Evolutionary conservation across 1,139 yeast species (phyloP), one percentile per base, ranked within the genome.

Genomic region (Geotrichum fermentans): DNA sequence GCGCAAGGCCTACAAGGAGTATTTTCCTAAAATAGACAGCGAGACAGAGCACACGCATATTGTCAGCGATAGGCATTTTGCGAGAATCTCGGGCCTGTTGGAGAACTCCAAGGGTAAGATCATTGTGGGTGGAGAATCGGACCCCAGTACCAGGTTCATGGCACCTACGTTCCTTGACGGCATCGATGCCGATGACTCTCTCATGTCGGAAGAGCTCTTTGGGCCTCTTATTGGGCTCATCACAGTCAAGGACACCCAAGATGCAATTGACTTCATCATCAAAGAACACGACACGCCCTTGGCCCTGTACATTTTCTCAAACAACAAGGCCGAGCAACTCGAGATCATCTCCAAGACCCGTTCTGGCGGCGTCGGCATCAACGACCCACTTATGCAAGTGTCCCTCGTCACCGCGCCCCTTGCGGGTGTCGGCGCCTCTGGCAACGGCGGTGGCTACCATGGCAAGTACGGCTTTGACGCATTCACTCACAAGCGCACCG

Each of bases 341-440:
- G 62, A 63, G 43, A 77, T 89, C 48, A 67, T 77, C 53, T 65
- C 70, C 5, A 62, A 72, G 16, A 71, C 88, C 21, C 76, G 95
- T 60, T 82, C 95, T 0, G 97, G 97, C 22, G 88, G 79, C 10
- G 72, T 81, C 14, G 65, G 80, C 42, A 71, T 87, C 54, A 88
- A 89, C 62, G 97, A 90, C 56, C 75, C 82, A 0, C 52, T 88
- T 50, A 57, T 87, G 61, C 96, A 89, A 55, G 89, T 79, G 40
- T 90, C 79, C 0, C 73, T 86, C 51, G 58, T 73, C n/a, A 74
- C 75, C 52, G 78, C 88, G 5, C 97, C 97, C 28, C 90, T 92
- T 68, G 97, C 97, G 37, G 98, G 98, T 34, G 69, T 89, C 52
- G 97, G 97, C 17, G 65, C 68, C 28, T 86, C 96, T 0, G 98